Conservation (phyloP, 108 stramenopile genomes). For the Cylindrotheca fusiformis region DNA sequence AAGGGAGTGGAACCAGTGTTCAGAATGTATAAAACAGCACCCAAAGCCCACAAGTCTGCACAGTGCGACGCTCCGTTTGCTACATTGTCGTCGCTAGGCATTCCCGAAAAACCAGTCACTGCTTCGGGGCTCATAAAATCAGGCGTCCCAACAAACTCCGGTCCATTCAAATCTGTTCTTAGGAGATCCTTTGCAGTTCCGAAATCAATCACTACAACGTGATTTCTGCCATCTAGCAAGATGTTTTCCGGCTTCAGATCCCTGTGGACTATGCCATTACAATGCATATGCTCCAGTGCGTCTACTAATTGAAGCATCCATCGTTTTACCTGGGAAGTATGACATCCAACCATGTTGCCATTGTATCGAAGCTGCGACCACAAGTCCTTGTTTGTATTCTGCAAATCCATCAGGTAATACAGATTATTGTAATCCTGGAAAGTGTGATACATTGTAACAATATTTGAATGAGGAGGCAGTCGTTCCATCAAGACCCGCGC, state of each 20-base stretch:
- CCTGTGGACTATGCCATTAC: constrained; percentile 91
- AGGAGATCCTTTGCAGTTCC: constrained; percentile 97
- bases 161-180: constrained; percentile 93
- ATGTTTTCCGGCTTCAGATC: constrained; percentile 98
- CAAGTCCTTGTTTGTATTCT: constrained; percentile 77
- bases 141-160: constrained; percentile 99
- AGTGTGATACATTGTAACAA: constrained; percentile 83
- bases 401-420: constrained; percentile 90
- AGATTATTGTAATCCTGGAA: constrained; percentile 85
- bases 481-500: constrained; percentile 77
- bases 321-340: constrained; percentile 65
- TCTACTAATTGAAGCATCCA: constrained; percentile 83
- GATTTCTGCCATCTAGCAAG: constrained; percentile 63
- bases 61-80: constrained; percentile 41
- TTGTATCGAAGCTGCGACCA: constrained; percentile 77
- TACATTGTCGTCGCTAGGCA: constrained; percentile 18
- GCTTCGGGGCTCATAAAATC: constrained; percentile 98
- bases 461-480: constrained; percentile 47
- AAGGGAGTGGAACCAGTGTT: constrained; percentile 77
- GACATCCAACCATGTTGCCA: constrained; percentile 69
- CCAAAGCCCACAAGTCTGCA: constrained; percentile 85
- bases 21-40: constrained; percentile 74
- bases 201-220: constrained; percentile 95
- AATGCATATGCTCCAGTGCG: constrained; percentile 90
- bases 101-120: constrained; percentile 62